Evolutionary conservation across 345 rosid genomes (phyloP).

Genomic region (Anastatica hierochuntica): DNA sequence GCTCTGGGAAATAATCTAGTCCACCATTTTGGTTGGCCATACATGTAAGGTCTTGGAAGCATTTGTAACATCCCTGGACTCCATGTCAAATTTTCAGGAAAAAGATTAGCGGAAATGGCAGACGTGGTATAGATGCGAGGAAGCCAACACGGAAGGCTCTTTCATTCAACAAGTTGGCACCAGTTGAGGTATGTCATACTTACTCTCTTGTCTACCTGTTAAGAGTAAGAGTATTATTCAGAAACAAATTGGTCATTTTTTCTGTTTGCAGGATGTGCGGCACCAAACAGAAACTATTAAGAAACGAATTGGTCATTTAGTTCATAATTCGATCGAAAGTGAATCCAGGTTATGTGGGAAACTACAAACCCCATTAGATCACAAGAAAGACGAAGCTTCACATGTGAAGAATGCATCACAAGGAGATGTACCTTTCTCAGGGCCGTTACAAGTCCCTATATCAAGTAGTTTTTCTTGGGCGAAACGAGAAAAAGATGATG

Average conservation of each 20-base stretch:
- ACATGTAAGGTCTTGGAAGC: no score
- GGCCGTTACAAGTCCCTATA: constrained; percentile 70
- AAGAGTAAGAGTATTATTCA: background rate
- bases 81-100: constrained; percentile 46
- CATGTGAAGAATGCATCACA: constrained; percentile 85
- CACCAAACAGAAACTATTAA: constrained; percentile 29
- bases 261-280: constrained; percentile 44
- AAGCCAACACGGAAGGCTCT: constrained; percentile 52
- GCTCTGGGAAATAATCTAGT: no score
- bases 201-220: constrained; percentile 6
- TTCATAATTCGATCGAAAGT: constrained; percentile 21
- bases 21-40: no score
- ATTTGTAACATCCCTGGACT: constrained; percentile 1
- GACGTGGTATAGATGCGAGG: constrained; percentile 52
- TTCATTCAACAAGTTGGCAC: constrained; percentile 57
- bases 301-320: constrained; percentile 26
- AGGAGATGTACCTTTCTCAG: constrained; percentile 82
- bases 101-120: constrained; percentile 44
- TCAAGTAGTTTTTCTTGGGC: constrained; percentile 98
- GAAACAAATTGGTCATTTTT: background rate
- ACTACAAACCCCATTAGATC: constrained; percentile 34
- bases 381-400: constrained; percentile 44
- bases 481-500: constrained; percentile 57
- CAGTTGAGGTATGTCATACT: constrained; percentile 48
- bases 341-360: constrained; percentile 33